These are phyloP conservation scores for Ampelomyces quisqualis DNA, from an alignment of 2,329 filamentous ascomycete species.

Conservation along the genomic window DNA sequence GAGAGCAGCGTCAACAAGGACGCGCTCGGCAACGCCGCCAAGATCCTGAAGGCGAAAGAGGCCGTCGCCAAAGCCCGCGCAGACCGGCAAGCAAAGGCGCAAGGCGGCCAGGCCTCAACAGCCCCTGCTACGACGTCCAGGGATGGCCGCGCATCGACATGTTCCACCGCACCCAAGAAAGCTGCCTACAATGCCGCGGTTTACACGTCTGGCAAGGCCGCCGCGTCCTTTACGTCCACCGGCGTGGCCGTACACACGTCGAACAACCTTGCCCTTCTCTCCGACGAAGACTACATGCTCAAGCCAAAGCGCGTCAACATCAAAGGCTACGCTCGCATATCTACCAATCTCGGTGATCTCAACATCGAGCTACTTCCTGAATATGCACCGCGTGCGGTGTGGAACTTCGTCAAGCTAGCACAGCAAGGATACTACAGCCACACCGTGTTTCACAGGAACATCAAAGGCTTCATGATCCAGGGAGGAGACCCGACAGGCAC, in stretches of 20 bases:
- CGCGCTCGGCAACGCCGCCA: conserved; percentile 75
- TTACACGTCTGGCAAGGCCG: conserved; percentile 87
- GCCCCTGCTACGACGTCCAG: conserved; percentile 22
- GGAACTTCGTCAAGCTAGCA: conserved; percentile 90
- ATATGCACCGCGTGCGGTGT: conserved; percentile 87
- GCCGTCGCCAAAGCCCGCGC: conserved; percentile 87
- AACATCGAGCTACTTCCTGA: conserved; percentile 91
- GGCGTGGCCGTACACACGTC: conserved; percentile 91
- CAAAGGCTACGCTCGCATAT: conserved; percentile 88
- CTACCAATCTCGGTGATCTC: conserved; percentile 80
- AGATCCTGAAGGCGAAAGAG: conserved; percentile 87
- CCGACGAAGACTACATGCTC: conserved; percentile 95
- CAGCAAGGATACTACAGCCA: conserved; percentile 88
- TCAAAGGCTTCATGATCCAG: conserved; percentile 96
- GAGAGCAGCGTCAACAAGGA: conserved; percentile 72
- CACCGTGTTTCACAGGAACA: conserved; percentile 88
- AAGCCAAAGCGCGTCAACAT: conserved; percentile 84
- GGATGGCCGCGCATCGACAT: conserved; percentile 31
- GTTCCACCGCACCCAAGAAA: conserved; percentile 36
- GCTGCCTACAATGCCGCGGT: conserved; percentile 74
- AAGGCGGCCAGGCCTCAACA: conserved; percentile 20
- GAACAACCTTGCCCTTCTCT: conserved; percentile 79
- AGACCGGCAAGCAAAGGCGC: conserved; percentile 58
- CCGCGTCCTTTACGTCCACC: conserved; percentile 93
- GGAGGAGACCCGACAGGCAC: conserved; percentile 93